These are phyloP conservation scores for Gossypium trilobum DNA, from an alignment of 441 rosid species.

Conservation along the genomic window DNA sequence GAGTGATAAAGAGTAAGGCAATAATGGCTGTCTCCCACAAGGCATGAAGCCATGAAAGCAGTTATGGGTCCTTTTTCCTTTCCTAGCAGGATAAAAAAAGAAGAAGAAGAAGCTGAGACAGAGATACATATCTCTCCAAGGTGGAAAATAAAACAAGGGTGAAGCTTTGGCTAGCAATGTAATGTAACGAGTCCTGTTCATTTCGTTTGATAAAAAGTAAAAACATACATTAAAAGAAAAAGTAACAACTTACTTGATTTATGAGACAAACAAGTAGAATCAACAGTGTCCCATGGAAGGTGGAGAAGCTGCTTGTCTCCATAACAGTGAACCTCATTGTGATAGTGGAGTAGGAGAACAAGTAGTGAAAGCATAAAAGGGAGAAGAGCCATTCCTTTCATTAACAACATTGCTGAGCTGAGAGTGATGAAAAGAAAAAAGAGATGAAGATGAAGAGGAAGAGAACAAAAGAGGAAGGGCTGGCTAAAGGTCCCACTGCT, in stretches of 20 bases:
- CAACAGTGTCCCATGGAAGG: constrained; percentile 20
- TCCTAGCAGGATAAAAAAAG: not conserved
- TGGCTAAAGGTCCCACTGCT: constrained; percentile 51
- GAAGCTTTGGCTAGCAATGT: not conserved
- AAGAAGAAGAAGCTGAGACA: not conserved
- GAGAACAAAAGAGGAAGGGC: constrained; percentile 63
- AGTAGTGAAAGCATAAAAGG: constrained; percentile 17
- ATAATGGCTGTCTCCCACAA: constrained; percentile 23
- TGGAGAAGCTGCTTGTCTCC: constrained; percentile 36
- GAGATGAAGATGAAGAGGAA: constrained; percentile 18
- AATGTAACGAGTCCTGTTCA: not conserved
- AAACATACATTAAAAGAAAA: not conserved
- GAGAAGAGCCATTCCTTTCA: constrained; percentile 11
- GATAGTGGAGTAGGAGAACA: constrained; percentile 15
- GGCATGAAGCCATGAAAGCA: constrained; percentile 25
- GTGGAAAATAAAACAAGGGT: constrained; percentile 14
- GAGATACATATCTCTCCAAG: constrained; percentile 31
- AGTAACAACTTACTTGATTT: constrained; percentile 43
- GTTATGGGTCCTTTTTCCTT: not conserved
- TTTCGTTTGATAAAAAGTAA: not conserved
- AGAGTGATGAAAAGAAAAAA: not conserved
- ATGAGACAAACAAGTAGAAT: constrained; percentile 41
- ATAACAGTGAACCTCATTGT: constrained; percentile 24
- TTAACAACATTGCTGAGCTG: constrained; percentile 38
- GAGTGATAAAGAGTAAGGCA: constrained; percentile 6